Evolutionary conservation across 2,329 filamentous ascomycete species (phyloP), one percentile per base, ranked within the genome.

Genomic region (Aspergillus costaricaensis): DNA sequence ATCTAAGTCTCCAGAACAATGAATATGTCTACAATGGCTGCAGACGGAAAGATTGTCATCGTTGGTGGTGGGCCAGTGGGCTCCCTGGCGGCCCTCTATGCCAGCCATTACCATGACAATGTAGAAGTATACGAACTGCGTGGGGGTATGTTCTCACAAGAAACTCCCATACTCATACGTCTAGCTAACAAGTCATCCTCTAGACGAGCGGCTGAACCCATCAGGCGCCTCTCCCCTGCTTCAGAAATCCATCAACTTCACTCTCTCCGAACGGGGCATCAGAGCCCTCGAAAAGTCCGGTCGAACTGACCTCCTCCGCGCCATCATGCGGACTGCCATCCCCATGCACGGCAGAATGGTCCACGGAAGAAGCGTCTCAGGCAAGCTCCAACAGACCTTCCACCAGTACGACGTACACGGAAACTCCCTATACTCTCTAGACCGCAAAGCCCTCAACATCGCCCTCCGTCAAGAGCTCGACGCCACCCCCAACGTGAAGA

Each of bases 331-430:
- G 86, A 89, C 55, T 36, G 94, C 93, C 0, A 92, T 98, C 61
- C 93, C 94, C 10, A 97, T 99, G 92, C 83, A 90, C 74, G 95
- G 93, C 10, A 91, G 95, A 25, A 99, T 99, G 95, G 96, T 99
- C 64, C 95, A 99, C 73, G 87, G 91, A 32, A 82, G 81, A 68
- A 81, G 82, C 19, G 81, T 84, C 8, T 36, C 32, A 36, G 91
- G 91, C 3, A 77, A 86, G 21, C 77, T 96, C 51, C 91, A 88
- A 69, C 88, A 94, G 70, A 85, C 88, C 2, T 36, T 62, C 80
- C 91, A n/a, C 95, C 99, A 76, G 85, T 99, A 99, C 74, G 95
- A 99, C 76, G 84, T 91, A 8, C 89, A 95, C 68, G 93, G 93
- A 73, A 92, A 95, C 82, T 72, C 84, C 72, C 5, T 36, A 36